Evolutionary conservation across 176 grass and related monocot species (phyloP), one percentile per base, ranked within the genome.

Genomic region (Rhynchospora breviuscula): DNA sequence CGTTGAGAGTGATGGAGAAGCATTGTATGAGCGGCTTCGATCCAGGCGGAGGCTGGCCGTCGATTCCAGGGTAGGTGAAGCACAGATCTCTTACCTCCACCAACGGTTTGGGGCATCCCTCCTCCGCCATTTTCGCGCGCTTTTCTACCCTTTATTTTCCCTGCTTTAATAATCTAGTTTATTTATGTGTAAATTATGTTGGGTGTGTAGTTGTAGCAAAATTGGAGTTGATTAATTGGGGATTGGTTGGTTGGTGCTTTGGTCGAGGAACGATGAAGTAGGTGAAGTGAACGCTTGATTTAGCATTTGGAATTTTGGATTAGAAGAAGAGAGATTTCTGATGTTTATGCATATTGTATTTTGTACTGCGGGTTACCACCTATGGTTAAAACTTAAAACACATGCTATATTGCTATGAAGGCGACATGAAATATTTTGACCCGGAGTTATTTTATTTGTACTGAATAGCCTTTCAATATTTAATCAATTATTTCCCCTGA

Each of bases 61-160:
- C 93, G 63, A 99, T 94, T 7, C 91, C 96, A 3, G 93, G 93
- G 66, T 99, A 99, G 33, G 96, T 93, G 92, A 99, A 99, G 59
- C 87, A 81, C 62, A 99, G 96, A 77, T 93, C 84, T 35, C 64
- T 88, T 67, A 99, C 89, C 86, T 93, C 93, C 11, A 99, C 91
- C 61, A 84, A 69, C 70, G 88, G 84, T 82, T 67, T 48, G 46
- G 79, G 22, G 79, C 21, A 64, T 67, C 79, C 79, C 49, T 67
- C 25, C 15, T 59, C 25, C 45, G 59, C 60, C 79, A 82, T 82
- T 82, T 31, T 64, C 29, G 76, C 52, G 48, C 26, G 31, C 64
- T 26, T 26, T n/a, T n/a, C n/a, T n/a, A n/a, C n/a, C n/a, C n/a
- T n/a, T n/a, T n/a, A n/a, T n/a, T n/a, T n/a, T n/a, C n/a, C n/a